Evolutionary conservation across 202 grass and related monocot genomes (phyloP).

Genomic region (Zoysia matrella): DNA sequence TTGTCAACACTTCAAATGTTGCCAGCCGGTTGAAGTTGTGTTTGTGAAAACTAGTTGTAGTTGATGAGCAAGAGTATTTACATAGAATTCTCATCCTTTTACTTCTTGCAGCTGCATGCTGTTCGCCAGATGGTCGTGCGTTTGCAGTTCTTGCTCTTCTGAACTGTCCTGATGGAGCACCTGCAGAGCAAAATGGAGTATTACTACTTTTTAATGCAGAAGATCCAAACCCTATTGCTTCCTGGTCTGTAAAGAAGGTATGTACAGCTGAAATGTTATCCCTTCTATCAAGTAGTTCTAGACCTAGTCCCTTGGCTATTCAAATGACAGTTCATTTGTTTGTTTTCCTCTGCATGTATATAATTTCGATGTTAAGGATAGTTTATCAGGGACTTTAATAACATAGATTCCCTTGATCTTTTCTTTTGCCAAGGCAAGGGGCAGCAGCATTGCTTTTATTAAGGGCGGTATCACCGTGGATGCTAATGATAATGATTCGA

Average conservation of each 20-base stretch:
- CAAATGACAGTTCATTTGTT: neutral
- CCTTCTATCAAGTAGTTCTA: constrained; percentile 1
- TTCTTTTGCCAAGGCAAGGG: constrained; percentile 60
- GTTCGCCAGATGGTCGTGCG: constrained; percentile 47
- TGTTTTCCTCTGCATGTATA: constrained; percentile 7
- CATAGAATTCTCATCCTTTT: constrained; percentile 34
- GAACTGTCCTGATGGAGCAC: constrained; percentile 45
- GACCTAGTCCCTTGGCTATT: constrained; percentile 7
- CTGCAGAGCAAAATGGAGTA: constrained; percentile 67
- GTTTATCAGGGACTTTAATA: neutral
- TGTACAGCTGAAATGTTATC: neutral
- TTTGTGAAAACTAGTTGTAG: neutral
- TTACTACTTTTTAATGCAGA: constrained; percentile 81
- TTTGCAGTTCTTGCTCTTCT: constrained; percentile 74
- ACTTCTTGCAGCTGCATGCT: constrained; percentile 72
- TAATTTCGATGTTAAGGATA: neutral
- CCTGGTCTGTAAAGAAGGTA: constrained; percentile 91
- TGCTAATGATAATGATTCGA: constrained; percentile 33
- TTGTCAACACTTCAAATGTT: neutral
- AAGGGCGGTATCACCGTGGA: constrained; percentile 42
- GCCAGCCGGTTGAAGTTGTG: neutral
- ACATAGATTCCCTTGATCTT: constrained; percentile 24
- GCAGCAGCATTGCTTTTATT: constrained; percentile 76
- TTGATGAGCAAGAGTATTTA: constrained; percentile 6
- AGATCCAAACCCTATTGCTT: constrained; percentile 58